A percentile compares a stretch with the other conserved stretches of the same genome.
phyloP scores from a whole-genome alignment of 2,329 filamentous ascomycete species.

The Verticillium nonalfalfae region DNA sequence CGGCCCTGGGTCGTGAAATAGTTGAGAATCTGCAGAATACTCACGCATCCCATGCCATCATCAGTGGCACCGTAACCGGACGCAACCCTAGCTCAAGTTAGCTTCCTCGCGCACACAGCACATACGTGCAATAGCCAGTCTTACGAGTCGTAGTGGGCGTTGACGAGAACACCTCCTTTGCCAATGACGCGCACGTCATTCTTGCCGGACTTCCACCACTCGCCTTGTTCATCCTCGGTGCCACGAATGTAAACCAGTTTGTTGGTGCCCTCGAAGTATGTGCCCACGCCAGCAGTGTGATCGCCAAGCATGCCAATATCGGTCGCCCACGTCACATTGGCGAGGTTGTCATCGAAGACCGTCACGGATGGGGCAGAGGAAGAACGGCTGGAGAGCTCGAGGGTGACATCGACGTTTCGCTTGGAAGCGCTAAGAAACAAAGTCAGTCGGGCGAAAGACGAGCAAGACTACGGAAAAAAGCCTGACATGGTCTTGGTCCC shows the following conservation, averaged over 20 bases:
- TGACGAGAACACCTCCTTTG: slow-evolving; percentile 79
- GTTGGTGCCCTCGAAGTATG: slow-evolving; percentile 91
- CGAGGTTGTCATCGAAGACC: slow-evolving; percentile 71
- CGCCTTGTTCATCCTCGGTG: slow-evolving; percentile 61
- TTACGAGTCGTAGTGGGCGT: slow-evolving; percentile 82
- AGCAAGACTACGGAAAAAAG: neutral
- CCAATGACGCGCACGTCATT: slow-evolving; percentile 40
- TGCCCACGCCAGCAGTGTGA: slow-evolving; percentile 29
- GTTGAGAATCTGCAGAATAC: slow-evolving; percentile 75
- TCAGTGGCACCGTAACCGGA: slow-evolving; percentile 92
- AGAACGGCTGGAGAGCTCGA: neutral
- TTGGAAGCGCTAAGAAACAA: neutral
- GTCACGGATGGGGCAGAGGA: slow-evolving; percentile 41
- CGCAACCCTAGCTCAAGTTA: slow-evolving; percentile 56
- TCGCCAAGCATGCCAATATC: slow-evolving; percentile 21
- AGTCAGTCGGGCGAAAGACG: neutral
- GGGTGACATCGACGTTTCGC: neutral
- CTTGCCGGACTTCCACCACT: slow-evolving; percentile 60
- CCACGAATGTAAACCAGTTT: slow-evolving; percentile 89
- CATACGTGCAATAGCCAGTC: slow-evolving; percentile 9
- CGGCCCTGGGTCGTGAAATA: slow-evolving; percentile 72
- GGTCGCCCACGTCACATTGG: slow-evolving; percentile 66
- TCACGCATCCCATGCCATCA: slow-evolving; percentile 86
- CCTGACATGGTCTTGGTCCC: slow-evolving; percentile 16
- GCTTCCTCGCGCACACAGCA: neutral